A percentile compares a stretch with the other conserved stretches of the same genome.
phyloP scores from a whole-genome alignment of 2,329 filamentous ascomycete species.

The Lachnellula cervina region DNA sequence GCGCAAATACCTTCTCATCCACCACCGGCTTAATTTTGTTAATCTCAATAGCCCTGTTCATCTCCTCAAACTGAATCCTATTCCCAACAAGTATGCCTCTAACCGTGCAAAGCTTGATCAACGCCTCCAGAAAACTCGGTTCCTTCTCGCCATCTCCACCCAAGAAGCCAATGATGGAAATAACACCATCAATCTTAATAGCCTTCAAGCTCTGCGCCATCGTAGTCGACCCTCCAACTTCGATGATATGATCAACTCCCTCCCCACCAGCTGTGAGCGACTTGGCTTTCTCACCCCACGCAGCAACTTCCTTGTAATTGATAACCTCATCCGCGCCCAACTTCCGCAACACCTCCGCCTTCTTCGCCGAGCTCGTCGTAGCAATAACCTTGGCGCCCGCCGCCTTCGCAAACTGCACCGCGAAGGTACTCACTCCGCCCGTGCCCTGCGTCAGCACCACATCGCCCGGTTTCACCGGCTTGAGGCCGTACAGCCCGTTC shows the following conservation, averaged over 20 bases:
- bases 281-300: conserved; percentile 39
- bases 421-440: conserved; percentile 38
- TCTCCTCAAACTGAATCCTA: conserved; percentile 46
- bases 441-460: conserved; percentile 40
- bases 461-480: conserved; percentile 33
- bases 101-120: conserved; percentile 36
- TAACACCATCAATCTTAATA: conserved; percentile 38
- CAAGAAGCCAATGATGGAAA: conserved; percentile 37
- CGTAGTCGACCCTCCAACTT: conserved; percentile 38
- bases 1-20: conserved; percentile 40
- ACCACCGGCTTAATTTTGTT: conserved; percentile 43
- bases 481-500: conserved; percentile 51
- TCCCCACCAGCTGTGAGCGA: conserved; percentile 32
- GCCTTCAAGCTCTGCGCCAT: conserved; percentile 38
- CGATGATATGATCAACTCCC: conserved; percentile 41
- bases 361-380: conserved; percentile 37
- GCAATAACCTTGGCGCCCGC: conserved; percentile 39
- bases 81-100: conserved; percentile 45
- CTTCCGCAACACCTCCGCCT: conserved; percentile 34
- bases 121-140: conserved; percentile 29
- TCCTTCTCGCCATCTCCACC: conserved; percentile 25
- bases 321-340: conserved; percentile 41
- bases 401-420: conserved; percentile 38
- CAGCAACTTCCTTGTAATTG: conserved; percentile 37
- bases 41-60: conserved; percentile 45